Conservation (phyloP, 345 rosid genomes). For the Brassica incana region DNA sequence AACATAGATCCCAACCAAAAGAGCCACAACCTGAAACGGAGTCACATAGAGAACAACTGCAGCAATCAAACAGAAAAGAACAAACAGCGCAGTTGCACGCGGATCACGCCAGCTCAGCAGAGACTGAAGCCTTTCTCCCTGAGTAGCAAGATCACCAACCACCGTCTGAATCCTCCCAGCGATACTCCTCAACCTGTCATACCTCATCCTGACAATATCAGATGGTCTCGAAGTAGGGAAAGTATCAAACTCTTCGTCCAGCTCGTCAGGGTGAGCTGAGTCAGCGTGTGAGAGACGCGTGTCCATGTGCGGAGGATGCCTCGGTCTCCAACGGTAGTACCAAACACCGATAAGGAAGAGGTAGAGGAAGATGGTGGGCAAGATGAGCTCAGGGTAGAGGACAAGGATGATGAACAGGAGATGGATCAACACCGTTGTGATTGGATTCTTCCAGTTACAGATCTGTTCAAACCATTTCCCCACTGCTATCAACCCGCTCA, state of each 20-base stretch:
- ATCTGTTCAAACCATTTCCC: slow-evolving; percentile 96
- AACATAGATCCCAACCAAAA: slow-evolving; percentile 63
- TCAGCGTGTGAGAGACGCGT: slow-evolving; percentile 92
- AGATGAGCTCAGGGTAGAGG: slow-evolving; percentile 81
- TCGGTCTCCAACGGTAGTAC: slow-evolving; percentile 93
- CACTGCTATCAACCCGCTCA: slow-evolving; percentile 73
- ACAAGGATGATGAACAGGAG: slow-evolving; percentile 82
- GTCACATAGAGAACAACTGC: slow-evolving; percentile 80
- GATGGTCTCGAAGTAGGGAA: slow-evolving; percentile 78
- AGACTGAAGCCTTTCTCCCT: slow-evolving; percentile 90
- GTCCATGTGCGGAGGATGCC: slow-evolving; percentile 97
- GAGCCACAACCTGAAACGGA: slow-evolving; percentile 87
- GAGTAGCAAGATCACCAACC: slow-evolving; percentile 92
- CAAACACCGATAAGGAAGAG: slow-evolving; percentile 91
- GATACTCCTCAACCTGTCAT: slow-evolving; percentile 84
- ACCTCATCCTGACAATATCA: slow-evolving; percentile 78
- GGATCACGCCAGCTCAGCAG: slow-evolving; percentile 96
- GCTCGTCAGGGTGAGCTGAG: slow-evolving; percentile 77
- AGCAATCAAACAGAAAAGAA: slow-evolving; percentile 76
- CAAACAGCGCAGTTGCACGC: slow-evolving; percentile 77
- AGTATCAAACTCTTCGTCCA: slow-evolving; percentile 89
- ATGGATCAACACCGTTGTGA: slow-evolving; percentile 85
- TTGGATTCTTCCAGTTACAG: slow-evolving; percentile 88
- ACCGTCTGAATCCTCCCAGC: slow-evolving; percentile 94
- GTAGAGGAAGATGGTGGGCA: slow-evolving; percentile 87